These are phyloP conservation scores for Grigorovia jiainica DNA, from an alignment of 805 yeast genomes.

Conservation along the genomic window DNA sequence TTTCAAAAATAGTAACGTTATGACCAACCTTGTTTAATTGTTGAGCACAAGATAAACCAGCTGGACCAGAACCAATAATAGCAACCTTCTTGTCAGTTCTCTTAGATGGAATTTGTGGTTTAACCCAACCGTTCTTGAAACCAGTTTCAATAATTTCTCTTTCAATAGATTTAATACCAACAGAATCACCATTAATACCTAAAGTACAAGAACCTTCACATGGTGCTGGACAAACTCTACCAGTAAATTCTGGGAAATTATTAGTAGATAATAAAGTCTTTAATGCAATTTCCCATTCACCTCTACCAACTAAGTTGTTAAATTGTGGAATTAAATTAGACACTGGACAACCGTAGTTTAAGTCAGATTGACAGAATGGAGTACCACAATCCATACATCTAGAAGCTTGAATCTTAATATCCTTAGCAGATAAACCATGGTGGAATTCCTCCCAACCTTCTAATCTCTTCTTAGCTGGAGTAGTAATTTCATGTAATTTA, in stretches of 20 bases:
- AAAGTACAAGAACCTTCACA: constrained; percentile 96
- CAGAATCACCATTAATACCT: constrained; percentile 90
- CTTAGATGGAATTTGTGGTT: constrained; percentile 63
- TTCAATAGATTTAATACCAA: constrained; percentile 92
- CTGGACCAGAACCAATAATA: constrained; percentile 91
- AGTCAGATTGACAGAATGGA: constrained; percentile 96
- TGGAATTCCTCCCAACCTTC: constrained; percentile 91
- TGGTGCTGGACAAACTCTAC: constrained; percentile 98
- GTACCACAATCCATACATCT: constrained; percentile 99
- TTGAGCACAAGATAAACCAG: constrained; percentile 95
- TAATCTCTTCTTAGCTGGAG: constrained; percentile 52
- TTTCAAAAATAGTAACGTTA: constrained; percentile 80
- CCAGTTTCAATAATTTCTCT: constrained; percentile 95
- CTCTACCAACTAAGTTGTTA: constrained; percentile 92
- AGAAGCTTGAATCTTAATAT: constrained; percentile 84
- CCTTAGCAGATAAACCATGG: constrained; percentile 70
- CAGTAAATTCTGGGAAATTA: constrained; percentile 97
- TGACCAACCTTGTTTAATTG: constrained; percentile 97
- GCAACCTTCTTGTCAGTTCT: constrained; percentile 86
- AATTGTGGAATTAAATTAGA: constrained; percentile 96
- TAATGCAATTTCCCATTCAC: constrained; percentile 89
- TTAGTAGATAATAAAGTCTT: constrained; percentile 90
- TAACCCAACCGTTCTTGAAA: constrained; percentile 93
- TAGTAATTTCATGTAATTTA: constrained; percentile 2
- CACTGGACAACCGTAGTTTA: constrained; percentile 79